These are phyloP conservation scores for Arachnopeziza araneosa DNA, from an alignment of 2,329 filamentous ascomycete species.

Conservation along the genomic window DNA sequence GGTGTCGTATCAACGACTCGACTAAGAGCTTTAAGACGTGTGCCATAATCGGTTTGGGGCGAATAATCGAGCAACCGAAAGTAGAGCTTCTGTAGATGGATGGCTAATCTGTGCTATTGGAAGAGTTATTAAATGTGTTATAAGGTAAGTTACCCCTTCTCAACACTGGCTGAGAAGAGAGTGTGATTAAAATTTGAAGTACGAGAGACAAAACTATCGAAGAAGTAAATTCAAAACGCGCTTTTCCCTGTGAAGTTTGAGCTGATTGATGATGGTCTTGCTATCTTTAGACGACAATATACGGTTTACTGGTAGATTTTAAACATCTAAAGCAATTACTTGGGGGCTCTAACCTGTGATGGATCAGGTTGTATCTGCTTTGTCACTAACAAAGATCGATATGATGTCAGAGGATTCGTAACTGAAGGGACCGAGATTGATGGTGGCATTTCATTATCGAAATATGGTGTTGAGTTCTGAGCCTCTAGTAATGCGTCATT, in stretches of 20 bases:
- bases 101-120: constrained; percentile 55
- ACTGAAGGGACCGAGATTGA: constrained; percentile 47
- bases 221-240: no score
- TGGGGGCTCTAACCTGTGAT: constrained; percentile 40
- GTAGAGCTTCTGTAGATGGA: constrained; percentile 74
- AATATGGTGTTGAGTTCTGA: background rate
- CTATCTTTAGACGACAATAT: no score
- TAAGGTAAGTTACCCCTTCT: background rate
- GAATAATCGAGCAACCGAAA: constrained; percentile 53
- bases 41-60: constrained; percentile 62
- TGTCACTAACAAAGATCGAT: constrained; percentile 64
- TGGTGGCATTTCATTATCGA: constrained; percentile 4
- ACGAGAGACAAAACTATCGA: background rate
- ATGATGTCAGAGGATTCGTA: constrained; percentile 71
- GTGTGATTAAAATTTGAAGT: background rate
- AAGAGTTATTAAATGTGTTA: background rate
- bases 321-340: no score
- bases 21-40: constrained; percentile 57
- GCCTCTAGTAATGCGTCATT: background rate
- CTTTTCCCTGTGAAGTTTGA: no score
- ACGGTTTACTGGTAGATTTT: no score
- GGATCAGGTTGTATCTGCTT: constrained; percentile 60
- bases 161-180: background rate
- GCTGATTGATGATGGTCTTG: no score
- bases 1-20: constrained; percentile 32